These are phyloP conservation scores for Dothideomycetes sp. DNA, from an alignment of 2,329 filamentous ascomycete species.

Conservation along the genomic window DNA sequence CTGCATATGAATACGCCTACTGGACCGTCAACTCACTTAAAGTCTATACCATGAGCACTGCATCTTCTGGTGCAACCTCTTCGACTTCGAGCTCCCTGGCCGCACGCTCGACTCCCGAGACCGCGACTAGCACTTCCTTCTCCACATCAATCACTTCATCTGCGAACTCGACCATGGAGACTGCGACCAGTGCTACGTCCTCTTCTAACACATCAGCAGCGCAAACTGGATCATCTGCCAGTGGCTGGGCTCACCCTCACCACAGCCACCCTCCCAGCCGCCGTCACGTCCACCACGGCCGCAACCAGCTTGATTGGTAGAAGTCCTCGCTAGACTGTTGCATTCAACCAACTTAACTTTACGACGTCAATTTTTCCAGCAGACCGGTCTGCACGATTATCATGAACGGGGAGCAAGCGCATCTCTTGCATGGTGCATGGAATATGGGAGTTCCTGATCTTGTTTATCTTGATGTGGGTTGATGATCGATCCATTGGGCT, in stretches of 20 bases:
- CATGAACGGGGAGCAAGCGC: too few species aligned
- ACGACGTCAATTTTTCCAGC: too few species aligned
- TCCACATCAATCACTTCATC: constrained; percentile 78
- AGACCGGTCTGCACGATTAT: background rate
- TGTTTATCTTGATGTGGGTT: too few species aligned
- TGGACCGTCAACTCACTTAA: constrained; percentile 15
- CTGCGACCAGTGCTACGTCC: background rate
- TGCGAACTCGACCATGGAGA: constrained; percentile 89
- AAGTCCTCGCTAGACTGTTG: too few species aligned
- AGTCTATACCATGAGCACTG: constrained; percentile 13
- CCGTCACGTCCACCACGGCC: background rate
- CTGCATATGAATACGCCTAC: constrained; percentile 13
- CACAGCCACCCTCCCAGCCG: background rate
- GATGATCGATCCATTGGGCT: too few species aligned
- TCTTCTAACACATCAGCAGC: background rate
- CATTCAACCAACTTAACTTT: too few species aligned
- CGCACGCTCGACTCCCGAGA: constrained; percentile 90
- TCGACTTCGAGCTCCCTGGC: constrained; percentile 78
- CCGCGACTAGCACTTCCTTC: constrained; percentile 41
- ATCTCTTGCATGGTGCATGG: too few species aligned
- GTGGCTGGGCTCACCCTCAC: background rate
- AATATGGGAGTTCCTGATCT: too few species aligned
- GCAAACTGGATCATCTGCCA: too few species aligned
- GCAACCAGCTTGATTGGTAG: background rate
- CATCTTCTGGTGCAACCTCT: constrained; percentile 56